A percentile compares a stretch with the other conserved stretches of the same genome.
Evolutionary conservation across 164 flowering plant genomes (phyloP).

Genomic region (Chloranthus sessilifolius): DNA sequence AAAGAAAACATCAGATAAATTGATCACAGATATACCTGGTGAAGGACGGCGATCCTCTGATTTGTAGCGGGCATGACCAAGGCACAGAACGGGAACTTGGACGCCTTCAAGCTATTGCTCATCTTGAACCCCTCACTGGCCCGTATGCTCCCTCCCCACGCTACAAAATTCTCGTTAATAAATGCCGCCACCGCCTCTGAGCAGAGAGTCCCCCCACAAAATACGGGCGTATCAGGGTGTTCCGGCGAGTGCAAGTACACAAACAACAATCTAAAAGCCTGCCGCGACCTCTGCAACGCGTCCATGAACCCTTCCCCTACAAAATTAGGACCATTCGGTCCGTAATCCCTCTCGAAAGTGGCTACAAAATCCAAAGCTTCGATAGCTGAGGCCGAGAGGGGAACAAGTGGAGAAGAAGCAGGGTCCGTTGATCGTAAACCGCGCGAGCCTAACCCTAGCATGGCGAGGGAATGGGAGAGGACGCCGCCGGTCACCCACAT

Average conservation of each 20-base stretch:
- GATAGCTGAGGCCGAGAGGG: slow-evolving; percentile 49
- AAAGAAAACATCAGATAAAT: too few relatives aligned
- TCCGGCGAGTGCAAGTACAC: slow-evolving; percentile 97
- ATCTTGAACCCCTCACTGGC: slow-evolving; percentile 97
- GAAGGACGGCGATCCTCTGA: slow-evolving; percentile 86
- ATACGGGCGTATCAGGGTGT: slow-evolving; percentile 77
- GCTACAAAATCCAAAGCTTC: slow-evolving; percentile 69
- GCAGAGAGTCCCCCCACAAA: slow-evolving; percentile 72
- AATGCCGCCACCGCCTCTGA: slow-evolving; percentile 53
- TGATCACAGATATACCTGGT: too few relatives aligned
- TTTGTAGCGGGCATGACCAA: slow-evolving; percentile 88
- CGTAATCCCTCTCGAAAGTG: slow-evolving; percentile 74
- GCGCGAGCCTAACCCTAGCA: slow-evolving; percentile 45
- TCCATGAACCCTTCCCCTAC: slow-evolving; percentile 84
- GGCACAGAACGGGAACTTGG: slow-evolving; percentile 86
- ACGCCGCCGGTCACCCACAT: slow-evolving; percentile 88
- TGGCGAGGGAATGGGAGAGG: slow-evolving; percentile 54
- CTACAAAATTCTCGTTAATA: slow-evolving; percentile 86
- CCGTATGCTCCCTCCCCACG: slow-evolving; percentile 94
- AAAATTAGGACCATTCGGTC: slow-evolving; percentile 59
- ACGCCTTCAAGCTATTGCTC: slow-evolving; percentile 97
- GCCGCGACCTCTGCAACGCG: slow-evolving; percentile 75
- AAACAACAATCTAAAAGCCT: slow-evolving; percentile 66
- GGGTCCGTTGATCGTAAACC: slow-evolving; percentile 22
- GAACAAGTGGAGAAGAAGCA: slow-evolving; percentile 35